These are phyloP conservation scores for Dichotomocladium elegans DNA, from an alignment of 371 early-diverging fungal genomes.

Conservation along the genomic window DNA sequence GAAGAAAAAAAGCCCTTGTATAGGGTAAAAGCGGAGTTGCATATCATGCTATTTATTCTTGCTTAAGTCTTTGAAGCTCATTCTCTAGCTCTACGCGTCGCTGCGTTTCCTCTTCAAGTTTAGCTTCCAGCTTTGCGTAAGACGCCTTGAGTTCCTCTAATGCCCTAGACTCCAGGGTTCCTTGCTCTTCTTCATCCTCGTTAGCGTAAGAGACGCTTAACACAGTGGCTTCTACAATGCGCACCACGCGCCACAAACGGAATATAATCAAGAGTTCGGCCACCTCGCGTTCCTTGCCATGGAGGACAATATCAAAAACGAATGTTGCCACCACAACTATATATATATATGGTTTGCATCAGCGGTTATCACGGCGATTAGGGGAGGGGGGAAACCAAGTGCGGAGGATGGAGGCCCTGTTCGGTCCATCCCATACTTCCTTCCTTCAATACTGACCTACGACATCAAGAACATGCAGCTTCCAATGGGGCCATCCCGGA, in stretches of 20 bases:
- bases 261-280: slow-evolving; percentile 45
- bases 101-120: slow-evolving; percentile 20
- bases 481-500: slow-evolving; percentile 43
- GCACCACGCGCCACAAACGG: slow-evolving; percentile 49
- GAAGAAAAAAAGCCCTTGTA: too few species aligned
- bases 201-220: slow-evolving; percentile 28
- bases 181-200: slow-evolving; percentile 19
- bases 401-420: too few species aligned
- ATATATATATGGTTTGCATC: neutral
- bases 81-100: neutral
- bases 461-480: slow-evolving; percentile 41
- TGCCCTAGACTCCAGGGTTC: slow-evolving; percentile 15
- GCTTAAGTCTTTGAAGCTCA: neutral
- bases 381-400: neutral
- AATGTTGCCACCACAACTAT: slow-evolving; percentile 40
- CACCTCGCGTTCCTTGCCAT: slow-evolving; percentile 48
- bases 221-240: slow-evolving; percentile 40
- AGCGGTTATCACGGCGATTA: neutral
- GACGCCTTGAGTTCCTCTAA: slow-evolving; percentile 10
- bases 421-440: neutral
- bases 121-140: slow-evolving; percentile 17
- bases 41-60: neutral
- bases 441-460: slow-evolving; percentile 17
- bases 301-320: slow-evolving; percentile 35
- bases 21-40: too few species aligned